phyloP scores from a whole-genome alignment of 2,329 filamentous ascomycete species.

The Botryotinia narcissicola region DNA sequence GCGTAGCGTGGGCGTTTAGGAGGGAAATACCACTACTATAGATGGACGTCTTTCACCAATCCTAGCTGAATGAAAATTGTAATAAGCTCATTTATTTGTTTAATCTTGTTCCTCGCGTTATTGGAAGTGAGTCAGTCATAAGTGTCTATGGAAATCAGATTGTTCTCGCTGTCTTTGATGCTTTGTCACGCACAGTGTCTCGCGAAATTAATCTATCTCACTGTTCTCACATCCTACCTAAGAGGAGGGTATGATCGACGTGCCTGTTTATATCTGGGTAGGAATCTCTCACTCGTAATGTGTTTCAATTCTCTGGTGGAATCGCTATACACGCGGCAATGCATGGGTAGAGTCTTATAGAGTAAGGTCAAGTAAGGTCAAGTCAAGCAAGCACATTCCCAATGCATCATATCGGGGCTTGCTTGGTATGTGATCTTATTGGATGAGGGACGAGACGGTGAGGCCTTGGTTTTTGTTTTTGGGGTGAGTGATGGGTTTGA shows the following conservation, averaged over 20 bases:
- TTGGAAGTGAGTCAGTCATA: background rate
- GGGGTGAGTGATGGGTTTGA: too few species aligned
- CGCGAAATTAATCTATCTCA: background rate
- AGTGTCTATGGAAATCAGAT: background rate
- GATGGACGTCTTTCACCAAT: slow-evolving; percentile 1
- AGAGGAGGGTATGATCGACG: too few species aligned
- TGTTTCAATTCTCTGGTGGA: background rate
- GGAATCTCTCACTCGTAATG: background rate
- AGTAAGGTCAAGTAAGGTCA: too few species aligned
- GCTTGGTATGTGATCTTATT: background rate
- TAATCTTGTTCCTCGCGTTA: background rate
- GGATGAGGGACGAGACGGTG: background rate
- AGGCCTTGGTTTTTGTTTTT: background rate
- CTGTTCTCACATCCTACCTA: background rate
- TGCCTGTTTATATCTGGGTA: background rate
- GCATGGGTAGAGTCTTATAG: background rate
- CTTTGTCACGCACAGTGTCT: background rate
- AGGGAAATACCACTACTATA: slow-evolving; percentile 15
- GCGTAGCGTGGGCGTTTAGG: slow-evolving; percentile 15
- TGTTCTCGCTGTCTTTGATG: background rate
- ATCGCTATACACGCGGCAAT: background rate
- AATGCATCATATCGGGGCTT: background rate
- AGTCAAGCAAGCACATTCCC: background rate
- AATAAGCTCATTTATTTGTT: background rate
- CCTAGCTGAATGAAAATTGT: slow-evolving; percentile 7